phyloP scores from a whole-genome alignment of 2,329 filamentous ascomycete species.

The Cercospora zeae-maydis region DNA sequence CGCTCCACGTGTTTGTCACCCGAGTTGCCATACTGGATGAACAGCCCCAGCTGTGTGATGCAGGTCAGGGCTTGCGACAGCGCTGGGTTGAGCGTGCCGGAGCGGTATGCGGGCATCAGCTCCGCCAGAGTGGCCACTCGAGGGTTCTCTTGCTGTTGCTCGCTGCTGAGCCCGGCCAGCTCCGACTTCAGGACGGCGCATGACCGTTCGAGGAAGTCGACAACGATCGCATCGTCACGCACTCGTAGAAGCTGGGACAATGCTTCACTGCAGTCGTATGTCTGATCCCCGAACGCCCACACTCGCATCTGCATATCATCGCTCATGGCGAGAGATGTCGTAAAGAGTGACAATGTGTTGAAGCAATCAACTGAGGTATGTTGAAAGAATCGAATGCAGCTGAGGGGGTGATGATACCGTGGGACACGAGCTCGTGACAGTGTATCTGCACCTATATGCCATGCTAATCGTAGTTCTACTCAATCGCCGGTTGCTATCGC shows the following conservation, averaged over 20 bases:
- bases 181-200: constrained; percentile 16
- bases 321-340: constrained; percentile 7
- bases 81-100: constrained; percentile 21
- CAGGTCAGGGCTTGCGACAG: constrained; percentile 24
- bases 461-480: neutral
- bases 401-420: neutral
- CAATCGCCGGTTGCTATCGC: neutral
- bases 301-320: constrained; percentile 2
- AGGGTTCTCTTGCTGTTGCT: constrained; percentile 17
- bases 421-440: neutral
- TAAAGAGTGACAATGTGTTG: constrained; percentile 4
- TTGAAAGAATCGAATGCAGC: neutral
- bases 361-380: neutral
- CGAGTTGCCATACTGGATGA: constrained; percentile 17
- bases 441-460: neutral
- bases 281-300: constrained; percentile 28
- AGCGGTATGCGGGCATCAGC: constrained; percentile 15
- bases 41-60: constrained; percentile 22
- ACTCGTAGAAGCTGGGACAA: constrained; percentile 17
- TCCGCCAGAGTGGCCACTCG: constrained; percentile 13
- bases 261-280: constrained; percentile 20
- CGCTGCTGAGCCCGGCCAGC: constrained; percentile 13
- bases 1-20: neutral
- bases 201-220: constrained; percentile 21
- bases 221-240: constrained; percentile 15